Base-by-base conservation (phyloP, 202 grass and related monocot species). In the Alloteropsis angusta region DNA sequence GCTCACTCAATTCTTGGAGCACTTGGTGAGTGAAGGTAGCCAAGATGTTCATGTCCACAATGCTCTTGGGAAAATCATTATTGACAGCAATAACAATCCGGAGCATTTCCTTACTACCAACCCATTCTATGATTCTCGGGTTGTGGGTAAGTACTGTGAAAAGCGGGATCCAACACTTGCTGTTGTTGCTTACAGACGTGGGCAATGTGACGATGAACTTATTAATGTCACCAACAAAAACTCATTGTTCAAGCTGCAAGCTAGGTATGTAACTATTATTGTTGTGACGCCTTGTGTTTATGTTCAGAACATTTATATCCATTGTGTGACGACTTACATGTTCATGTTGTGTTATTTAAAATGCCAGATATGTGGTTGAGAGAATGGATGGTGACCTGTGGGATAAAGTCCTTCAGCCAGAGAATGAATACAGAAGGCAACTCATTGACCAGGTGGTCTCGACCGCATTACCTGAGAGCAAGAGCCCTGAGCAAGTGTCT, bases 21-120 rank as follows among this genome's bases (percentile, higher is more conserved):
- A 97, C 55, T 37, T 97, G 68, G 91, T 93, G 67, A 97, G 94
- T 9, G 94, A 97, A 74, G 94, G 94, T 48, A 97, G 94, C 85
- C 94, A 97, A 84, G 94, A 97, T 63, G 94, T 97, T 46, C 94
- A 97, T 92, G 94, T 97, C 49, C 94, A 97, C 58, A 97, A 97
- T 88, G 94, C 94, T 75, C 82, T 97, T 38, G 94, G 94, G 63
- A 97, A 94, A 75, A 97, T 97, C 79, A 97, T 94, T 70, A 97
- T 97, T 1, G 94, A 97, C 66, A 97, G 94, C 87, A 97, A 97
- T 53, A 97, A 97, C 46, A 97, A 97, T 44, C 94, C 94, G 32
- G 94, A 97, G 83, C 94, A 97, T 87, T 97, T 97, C 69, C 89
- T 97, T 45, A 97, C 94, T 23, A 97, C 91, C 53, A 97, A 97